phyloP scores from a whole-genome alignment of 768 basidiomycete species.

The Austroboletus eburneus region DNA sequence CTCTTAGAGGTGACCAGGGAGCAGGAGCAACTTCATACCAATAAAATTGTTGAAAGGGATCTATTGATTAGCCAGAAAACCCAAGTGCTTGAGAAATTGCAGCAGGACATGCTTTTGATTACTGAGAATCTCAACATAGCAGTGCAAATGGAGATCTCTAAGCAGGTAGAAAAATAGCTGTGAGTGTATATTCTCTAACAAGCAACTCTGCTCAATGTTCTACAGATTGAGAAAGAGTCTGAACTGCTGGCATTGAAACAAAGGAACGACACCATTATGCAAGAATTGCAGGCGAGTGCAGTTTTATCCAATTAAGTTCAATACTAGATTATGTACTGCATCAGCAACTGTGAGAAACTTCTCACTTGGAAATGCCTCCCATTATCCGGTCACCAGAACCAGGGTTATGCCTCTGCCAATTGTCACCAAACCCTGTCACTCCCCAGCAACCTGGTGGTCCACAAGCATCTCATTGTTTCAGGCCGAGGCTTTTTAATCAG shows the following conservation, averaged over 20 bases:
- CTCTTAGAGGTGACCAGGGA: neutral
- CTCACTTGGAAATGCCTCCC: too few species aligned
- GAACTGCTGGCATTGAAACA: neutral
- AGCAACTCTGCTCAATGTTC: too few species aligned
- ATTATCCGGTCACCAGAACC: too few species aligned
- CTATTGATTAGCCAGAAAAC: neutral
- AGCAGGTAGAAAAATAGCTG: neutral
- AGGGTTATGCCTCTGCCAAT: too few species aligned
- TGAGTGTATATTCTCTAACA: neutral
- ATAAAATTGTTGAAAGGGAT: neutral
- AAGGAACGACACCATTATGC: neutral
- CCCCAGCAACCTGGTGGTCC: too few species aligned
- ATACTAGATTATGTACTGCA: neutral
- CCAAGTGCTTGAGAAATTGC: neutral
- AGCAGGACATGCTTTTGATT: neutral
- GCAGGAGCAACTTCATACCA: neutral
- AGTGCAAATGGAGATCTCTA: neutral
- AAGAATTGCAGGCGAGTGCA: neutral
- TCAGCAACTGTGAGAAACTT: neutral
- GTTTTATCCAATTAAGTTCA: too few species aligned
- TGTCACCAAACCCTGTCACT: too few species aligned
- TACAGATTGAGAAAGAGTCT: neutral
- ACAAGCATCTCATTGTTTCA: too few species aligned
- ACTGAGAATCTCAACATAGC: neutral
- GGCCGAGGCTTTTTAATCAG: too few species aligned